Percentiles rank a stretch among this genome's conserved stretches.
Conservation (phyloP, 2,329 filamentous ascomycete species). For the Neospermospora avenae region DNA sequence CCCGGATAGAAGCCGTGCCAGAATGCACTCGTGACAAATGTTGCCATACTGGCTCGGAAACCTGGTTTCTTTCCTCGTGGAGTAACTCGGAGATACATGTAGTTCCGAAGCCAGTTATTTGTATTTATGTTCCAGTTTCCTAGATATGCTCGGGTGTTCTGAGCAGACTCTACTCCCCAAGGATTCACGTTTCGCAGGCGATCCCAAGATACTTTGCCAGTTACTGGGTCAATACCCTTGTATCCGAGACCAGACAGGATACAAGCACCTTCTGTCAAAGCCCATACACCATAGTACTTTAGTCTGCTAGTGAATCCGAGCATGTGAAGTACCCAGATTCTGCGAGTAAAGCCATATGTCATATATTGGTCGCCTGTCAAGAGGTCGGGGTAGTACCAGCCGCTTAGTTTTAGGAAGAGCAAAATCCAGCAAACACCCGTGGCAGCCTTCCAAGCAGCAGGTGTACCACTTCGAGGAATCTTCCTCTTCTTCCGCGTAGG, state of each 20-base stretch:
- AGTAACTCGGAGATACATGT: slow-evolving; percentile 91
- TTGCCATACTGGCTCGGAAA: slow-evolving; percentile 90
- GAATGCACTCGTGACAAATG: slow-evolving; percentile 89
- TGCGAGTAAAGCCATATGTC: slow-evolving; percentile 64
- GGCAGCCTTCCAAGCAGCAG: slow-evolving; percentile 73
- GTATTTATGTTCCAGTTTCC: slow-evolving; percentile 99
- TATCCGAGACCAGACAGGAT: slow-evolving; percentile 92
- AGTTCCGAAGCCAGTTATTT: slow-evolving; percentile 94
- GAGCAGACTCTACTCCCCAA: slow-evolving; percentile 79
- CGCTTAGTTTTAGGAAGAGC: slow-evolving; percentile 69
- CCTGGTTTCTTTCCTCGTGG: slow-evolving; percentile 94
- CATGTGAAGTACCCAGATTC: slow-evolving; percentile 80
- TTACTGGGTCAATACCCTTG: slow-evolving; percentile 83
- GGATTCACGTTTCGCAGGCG: slow-evolving; percentile 87
- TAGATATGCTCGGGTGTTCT: slow-evolving; percentile 90
- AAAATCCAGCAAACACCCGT: slow-evolving; percentile 77
- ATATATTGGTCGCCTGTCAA: slow-evolving; percentile 66
- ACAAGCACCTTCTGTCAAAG: slow-evolving; percentile 86
- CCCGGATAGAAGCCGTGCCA: slow-evolving; percentile 99
- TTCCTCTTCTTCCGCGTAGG: slow-evolving; percentile 84
- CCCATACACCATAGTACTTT: slow-evolving; percentile 98
- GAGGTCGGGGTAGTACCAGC: slow-evolving; percentile 60
- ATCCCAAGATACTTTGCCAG: slow-evolving; percentile 85
- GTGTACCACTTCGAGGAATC: slow-evolving; percentile 86
- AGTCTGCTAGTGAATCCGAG: slow-evolving; percentile 76